A percentile compares a stretch with the other conserved stretches of the same genome.
Conservation (phyloP, 2,329 filamentous ascomycete species). For the Balansia obtecta region DNA sequence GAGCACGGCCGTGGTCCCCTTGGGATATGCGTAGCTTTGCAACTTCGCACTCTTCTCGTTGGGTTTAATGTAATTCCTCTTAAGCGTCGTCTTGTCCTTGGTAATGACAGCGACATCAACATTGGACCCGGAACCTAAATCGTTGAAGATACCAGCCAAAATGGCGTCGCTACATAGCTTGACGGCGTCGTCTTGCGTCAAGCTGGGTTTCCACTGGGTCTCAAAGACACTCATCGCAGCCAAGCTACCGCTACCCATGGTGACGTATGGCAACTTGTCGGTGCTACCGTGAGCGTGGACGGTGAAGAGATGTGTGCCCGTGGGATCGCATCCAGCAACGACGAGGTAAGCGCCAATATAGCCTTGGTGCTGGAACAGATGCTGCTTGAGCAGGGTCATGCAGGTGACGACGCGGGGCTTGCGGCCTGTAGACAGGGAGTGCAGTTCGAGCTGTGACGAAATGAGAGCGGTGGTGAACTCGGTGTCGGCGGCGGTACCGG, state of each 20-base stretch:
- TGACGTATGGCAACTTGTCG: conserved; percentile 97
- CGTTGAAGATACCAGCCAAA: conserved; percentile 95
- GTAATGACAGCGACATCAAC: conserved; percentile 96
- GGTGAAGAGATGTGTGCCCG: conserved; percentile 89
- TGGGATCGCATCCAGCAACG: conserved; percentile 91
- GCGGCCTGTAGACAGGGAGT: conserved; percentile 90
- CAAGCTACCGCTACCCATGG: conserved; percentile 92
- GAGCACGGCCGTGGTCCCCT: conserved; percentile 88
- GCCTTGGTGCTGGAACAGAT: conserved; percentile 96
- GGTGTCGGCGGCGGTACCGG: conserved; percentile 93
- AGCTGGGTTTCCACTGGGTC: conserved; percentile 75
- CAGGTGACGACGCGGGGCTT: conserved; percentile 95
- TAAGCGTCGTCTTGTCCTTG: conserved; percentile 82
- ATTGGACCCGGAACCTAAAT: conserved; percentile 91
- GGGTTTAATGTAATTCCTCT: conserved; percentile 86
- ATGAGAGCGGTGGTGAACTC: conserved; percentile 98
- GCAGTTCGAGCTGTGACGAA: conserved; percentile 95
- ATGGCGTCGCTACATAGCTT: conserved; percentile 78
- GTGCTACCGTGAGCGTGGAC: conserved; percentile 97
- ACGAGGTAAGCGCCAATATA: conserved; percentile 97
- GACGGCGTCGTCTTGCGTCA: conserved; percentile 72
- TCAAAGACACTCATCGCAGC: conserved; percentile 98
- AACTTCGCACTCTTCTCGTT: conserved; percentile 87
- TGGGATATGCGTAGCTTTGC: conserved; percentile 80
- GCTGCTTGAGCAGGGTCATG: conserved; percentile 99